A percentile compares a stretch with the other conserved stretches of the same genome.
These are phyloP conservation scores for Neurospora sp. DNA, from an alignment of 495 filamentous ascomycete species.

Conservation along the genomic window DNA sequence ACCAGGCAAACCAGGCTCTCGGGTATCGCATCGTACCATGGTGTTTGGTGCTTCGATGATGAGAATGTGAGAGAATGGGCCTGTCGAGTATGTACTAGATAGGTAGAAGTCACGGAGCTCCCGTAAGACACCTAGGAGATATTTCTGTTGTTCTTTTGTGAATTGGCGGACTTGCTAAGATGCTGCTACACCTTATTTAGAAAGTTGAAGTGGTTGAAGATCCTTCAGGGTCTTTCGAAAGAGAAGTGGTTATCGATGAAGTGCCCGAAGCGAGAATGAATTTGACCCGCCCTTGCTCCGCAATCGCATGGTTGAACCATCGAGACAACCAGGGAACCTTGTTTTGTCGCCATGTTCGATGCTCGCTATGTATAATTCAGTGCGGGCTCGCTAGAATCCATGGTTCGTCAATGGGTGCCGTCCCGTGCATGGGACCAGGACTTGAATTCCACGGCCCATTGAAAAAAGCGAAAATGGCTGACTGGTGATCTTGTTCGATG, in stretches of 20 bases:
- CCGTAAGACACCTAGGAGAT: background rate
- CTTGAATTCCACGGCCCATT: background rate
- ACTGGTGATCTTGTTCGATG: background rate
- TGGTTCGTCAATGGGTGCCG: background rate
- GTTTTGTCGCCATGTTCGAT: background rate
- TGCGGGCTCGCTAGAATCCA: background rate
- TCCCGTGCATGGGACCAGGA: background rate
- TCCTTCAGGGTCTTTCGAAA: background rate
- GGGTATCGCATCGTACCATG: background rate
- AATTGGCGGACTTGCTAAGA: background rate
- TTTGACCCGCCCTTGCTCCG: background rate
- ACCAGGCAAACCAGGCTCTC: background rate
- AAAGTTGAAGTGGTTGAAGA: background rate
- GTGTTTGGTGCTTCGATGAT: background rate
- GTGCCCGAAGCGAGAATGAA: background rate
- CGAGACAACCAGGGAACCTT: background rate
- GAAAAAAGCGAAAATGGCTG: background rate
- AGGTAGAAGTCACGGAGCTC: background rate
- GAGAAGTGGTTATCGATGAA: background rate
- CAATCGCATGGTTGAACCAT: background rate
- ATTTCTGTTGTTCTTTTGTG: background rate
- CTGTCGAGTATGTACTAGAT: background rate
- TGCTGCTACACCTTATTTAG: background rate
- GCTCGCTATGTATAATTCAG: background rate
- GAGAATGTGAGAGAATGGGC: background rate